phyloP scores from a whole-genome alignment of 2,329 filamentous ascomycete species.

The Aspergillus felis region DNA sequence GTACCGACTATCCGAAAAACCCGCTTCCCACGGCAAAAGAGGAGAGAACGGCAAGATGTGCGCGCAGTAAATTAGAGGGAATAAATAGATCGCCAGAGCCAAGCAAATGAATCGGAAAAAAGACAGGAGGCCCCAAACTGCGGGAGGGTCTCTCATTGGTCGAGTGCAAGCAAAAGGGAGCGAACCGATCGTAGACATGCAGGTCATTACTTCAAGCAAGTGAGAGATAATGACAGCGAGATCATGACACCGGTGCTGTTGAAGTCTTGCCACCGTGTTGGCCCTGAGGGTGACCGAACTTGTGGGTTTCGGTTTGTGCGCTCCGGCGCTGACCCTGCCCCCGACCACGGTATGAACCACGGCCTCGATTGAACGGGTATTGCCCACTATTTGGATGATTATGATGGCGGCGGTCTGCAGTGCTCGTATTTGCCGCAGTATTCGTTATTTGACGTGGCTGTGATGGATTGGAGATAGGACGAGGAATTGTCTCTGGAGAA shows the following conservation, averaged over 20 bases:
- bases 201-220: not conserved
- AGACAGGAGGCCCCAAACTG: not conserved
- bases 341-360: constrained; percentile 42
- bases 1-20: not conserved
- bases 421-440: constrained; percentile 18
- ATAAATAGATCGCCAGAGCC: not conserved
- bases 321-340: constrained; percentile 42
- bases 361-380: constrained; percentile 35
- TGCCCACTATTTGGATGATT: constrained; percentile 34
- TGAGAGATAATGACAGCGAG: not conserved
- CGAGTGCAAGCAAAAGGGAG: not conserved
- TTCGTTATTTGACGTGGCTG: constrained; percentile 22
- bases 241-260: constrained; percentile 28
- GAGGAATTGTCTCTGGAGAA: constrained; percentile 87
- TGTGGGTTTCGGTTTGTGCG: constrained; percentile 30
- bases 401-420: constrained; percentile 34
- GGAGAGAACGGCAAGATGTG: not conserved
- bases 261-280: constrained; percentile 28
- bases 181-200: not conserved
- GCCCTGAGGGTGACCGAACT: constrained; percentile 22
- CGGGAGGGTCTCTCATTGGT: not conserved
- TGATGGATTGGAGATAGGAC: constrained; percentile 64
- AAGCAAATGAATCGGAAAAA: not conserved
- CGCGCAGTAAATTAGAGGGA: not conserved
- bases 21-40: not conserved